phyloP scores from a whole-genome alignment of 768 basidiomycete genomes.

The Gloeophyllum trabeum region DNA sequence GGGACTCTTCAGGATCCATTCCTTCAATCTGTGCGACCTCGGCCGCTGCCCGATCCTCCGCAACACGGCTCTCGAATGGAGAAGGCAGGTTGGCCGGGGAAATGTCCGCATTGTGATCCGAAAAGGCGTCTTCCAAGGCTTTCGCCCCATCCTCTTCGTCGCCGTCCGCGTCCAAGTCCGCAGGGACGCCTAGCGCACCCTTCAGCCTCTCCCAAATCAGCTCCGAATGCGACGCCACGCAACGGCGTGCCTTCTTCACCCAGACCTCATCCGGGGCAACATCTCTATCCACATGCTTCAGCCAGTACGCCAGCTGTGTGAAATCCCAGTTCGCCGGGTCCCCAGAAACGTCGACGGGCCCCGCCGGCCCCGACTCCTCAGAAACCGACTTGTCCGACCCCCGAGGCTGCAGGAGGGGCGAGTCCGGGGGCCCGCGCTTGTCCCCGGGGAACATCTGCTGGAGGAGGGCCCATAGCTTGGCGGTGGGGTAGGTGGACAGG shows the following conservation, averaged over 20 bases:
- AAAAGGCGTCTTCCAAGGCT: too few species aligned
- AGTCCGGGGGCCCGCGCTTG: conserved; percentile 3
- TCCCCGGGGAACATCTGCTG: conserved; percentile 46
- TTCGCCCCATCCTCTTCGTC: conserved; percentile 11
- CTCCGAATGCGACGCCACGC: conserved; percentile 68
- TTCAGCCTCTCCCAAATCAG: conserved; percentile 90
- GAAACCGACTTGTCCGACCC: conserved; percentile 15
- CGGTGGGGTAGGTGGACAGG: conserved; percentile 52
- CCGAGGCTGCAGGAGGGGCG: conserved; percentile 8
- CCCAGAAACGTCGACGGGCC: conserved; percentile 20
- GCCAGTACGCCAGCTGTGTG: conserved; percentile 53
- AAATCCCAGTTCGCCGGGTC: conserved; percentile 68
- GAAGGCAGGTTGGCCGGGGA: neutral
- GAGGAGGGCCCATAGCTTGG: conserved; percentile 62
- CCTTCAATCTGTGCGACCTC: too few species aligned
- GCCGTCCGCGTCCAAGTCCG: conserved; percentile 64
- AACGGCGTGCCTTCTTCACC: conserved; percentile 62
- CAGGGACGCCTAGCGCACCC: conserved; percentile 78
- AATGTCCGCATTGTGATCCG: too few species aligned
- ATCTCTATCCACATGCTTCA: conserved; percentile 53
- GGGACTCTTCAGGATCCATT: too few species aligned
- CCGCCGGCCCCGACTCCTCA: conserved; percentile 12
- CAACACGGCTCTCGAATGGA: neutral
- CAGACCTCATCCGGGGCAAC: conserved; percentile 60
- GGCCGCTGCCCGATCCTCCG: conserved; percentile 1